These are phyloP conservation scores for Mayamaea pseudoterrestris DNA, from an alignment of 108 stramenopile species.

Conservation along the genomic window DNA sequence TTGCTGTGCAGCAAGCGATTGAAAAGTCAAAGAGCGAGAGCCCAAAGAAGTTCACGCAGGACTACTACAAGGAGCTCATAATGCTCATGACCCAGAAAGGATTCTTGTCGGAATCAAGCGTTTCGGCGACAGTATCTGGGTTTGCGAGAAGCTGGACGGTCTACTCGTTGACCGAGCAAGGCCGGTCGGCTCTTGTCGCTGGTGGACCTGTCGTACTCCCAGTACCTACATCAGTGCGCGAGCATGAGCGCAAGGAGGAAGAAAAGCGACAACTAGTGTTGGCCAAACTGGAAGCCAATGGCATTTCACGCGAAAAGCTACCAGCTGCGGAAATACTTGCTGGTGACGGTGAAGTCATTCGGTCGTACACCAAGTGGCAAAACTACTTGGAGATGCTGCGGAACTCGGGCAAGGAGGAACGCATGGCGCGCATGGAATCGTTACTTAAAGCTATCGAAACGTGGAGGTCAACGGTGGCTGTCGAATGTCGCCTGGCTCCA, in stretches of 20 bases:
- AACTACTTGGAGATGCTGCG: constrained; percentile 28
- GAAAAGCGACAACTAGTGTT: constrained; percentile 30
- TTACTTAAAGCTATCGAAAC: constrained; percentile 35
- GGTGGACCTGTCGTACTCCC: constrained; percentile 37
- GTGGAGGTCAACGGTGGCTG: constrained; percentile 51
- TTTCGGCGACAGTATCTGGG: not conserved
- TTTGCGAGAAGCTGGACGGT: constrained; percentile 12
- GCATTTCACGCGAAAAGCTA: constrained; percentile 38
- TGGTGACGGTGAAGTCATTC: constrained; percentile 66
- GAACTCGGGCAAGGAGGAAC: constrained; percentile 24
- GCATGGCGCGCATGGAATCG: constrained; percentile 36
- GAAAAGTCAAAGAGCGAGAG: constrained; percentile 1
- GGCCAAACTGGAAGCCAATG: constrained; percentile 26
- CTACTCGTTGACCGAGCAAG: constrained; percentile 31
- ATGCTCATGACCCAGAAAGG: constrained; percentile 22
- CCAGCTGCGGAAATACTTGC: constrained; percentile 51
- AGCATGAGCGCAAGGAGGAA: constrained; percentile 38
- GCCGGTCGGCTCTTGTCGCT: constrained; percentile 14
- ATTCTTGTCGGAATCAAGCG: constrained; percentile 20
- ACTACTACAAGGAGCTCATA: constrained; percentile 40
- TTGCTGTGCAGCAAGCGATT: constrained; percentile 4
- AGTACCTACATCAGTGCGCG: constrained; percentile 54
- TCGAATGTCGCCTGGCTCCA: constrained; percentile 46
- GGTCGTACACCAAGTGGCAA: constrained; percentile 54
- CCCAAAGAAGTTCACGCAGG: constrained; percentile 23